Conservation (phyloP, 169 alveolate genomes). For the Eimeria necatrix region DNA sequence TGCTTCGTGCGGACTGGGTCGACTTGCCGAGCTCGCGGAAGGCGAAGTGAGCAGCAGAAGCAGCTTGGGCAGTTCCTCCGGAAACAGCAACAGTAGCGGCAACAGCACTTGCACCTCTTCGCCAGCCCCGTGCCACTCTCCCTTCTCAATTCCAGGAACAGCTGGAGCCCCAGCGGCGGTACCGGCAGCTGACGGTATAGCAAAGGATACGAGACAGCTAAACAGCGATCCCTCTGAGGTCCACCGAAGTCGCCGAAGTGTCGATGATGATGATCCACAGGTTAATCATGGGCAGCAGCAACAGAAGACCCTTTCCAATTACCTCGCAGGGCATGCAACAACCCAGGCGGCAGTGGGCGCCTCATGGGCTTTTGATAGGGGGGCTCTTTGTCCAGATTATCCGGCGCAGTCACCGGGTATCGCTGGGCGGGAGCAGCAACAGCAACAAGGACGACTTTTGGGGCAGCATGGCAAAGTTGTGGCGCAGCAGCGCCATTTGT, state of each 20-base stretch:
- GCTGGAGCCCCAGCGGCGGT: conserved; percentile 19
- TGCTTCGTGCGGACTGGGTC: conserved; percentile 29
- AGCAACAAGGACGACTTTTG: conserved; percentile 62
- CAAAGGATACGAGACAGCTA: not conserved
- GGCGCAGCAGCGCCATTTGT: conserved; percentile 46
- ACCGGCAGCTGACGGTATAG: not conserved
- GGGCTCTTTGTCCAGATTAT: conserved; percentile 56
- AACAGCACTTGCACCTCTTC: conserved; percentile 71
- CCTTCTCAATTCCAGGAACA: conserved; percentile 29
- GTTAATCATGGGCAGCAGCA: conserved; percentile 36
- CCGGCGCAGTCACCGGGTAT: conserved; percentile 22
- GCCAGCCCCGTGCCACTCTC: conserved; percentile 70
- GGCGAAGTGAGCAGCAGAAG: conserved; percentile 73
- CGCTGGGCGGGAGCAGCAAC: conserved; percentile 64
- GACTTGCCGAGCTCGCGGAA: conserved; percentile 16
- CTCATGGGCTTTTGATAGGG: conserved; percentile 40
- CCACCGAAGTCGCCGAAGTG: not conserved
- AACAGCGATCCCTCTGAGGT: not conserved
- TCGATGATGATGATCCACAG: conserved; percentile 12
- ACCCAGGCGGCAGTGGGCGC: conserved; percentile 21
- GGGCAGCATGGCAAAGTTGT: conserved; percentile 32
- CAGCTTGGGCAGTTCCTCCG: conserved; percentile 39
- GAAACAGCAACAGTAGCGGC: conserved; percentile 59
- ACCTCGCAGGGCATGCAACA: conserved; percentile 1
- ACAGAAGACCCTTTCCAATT: not conserved